Evolutionary conservation across 345 rosid species (phyloP).

Genomic region (Turritis glabra): DNA sequence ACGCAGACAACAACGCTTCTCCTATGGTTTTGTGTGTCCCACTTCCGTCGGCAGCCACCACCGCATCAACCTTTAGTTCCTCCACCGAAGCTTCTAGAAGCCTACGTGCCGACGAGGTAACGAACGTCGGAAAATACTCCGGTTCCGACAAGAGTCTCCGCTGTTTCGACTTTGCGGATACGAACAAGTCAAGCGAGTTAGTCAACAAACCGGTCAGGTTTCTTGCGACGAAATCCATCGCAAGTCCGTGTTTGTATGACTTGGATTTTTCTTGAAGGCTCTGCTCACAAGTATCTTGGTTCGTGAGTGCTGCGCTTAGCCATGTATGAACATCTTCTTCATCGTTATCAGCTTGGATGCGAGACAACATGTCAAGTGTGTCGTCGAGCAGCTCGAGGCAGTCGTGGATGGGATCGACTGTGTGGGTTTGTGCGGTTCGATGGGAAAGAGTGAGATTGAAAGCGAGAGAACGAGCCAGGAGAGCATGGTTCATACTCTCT

Average conservation of each 20-base stretch:
- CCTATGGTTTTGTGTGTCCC: conserved; percentile 52
- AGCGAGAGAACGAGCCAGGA: conserved; percentile 41
- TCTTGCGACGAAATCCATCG: conserved; percentile 33
- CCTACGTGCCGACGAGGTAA: conserved; percentile 31
- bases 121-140: conserved; percentile 35
- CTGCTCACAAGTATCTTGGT: conserved; percentile 54
- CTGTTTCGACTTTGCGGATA: conserved; percentile 18
- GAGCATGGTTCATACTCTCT: conserved; percentile 40
- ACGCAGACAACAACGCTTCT: conserved; percentile 43
- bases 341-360: conserved; percentile 13
- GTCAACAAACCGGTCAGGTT: conserved; percentile 42
- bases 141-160: conserved; percentile 17
- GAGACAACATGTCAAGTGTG: conserved; percentile 46
- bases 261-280: conserved; percentile 42
- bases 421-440: background rate
- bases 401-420: conserved; percentile 37
- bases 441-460: conserved; percentile 33
- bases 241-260: background rate
- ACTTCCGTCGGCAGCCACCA: conserved; percentile 59
- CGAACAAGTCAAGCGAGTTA: conserved; percentile 41
- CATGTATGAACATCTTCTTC: conserved; percentile 52
- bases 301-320: conserved; percentile 60
- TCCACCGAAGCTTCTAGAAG: conserved; percentile 50
- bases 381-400: conserved; percentile 58
- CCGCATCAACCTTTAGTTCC: conserved; percentile 46